Base-by-base conservation (phyloP, 306 rosid genomes). In the Adenanthera pavonina region DNA sequence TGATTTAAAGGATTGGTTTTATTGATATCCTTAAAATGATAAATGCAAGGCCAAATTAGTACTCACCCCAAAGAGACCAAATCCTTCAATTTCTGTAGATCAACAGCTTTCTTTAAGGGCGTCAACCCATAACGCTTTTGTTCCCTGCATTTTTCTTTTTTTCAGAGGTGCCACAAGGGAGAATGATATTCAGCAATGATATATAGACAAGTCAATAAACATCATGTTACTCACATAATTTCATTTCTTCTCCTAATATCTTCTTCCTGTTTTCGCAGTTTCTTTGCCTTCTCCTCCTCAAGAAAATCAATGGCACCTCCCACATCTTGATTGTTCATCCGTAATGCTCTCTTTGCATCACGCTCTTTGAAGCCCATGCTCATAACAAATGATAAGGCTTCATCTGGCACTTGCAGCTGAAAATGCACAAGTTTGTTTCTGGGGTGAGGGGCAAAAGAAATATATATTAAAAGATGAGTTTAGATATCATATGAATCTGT, bases 261-360 rank as follows among this genome's bases (percentile, higher is more conserved):
- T 12, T 95, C 97, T 88, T 88, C 92, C 74, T 19, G 51, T 68
- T 90, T 90, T 72, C 80, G 86, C 51, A 69, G 54, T 86, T 84
- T 88, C 88, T 85, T 91, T 20, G 88, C 83, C 74, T 76, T 90
- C 80, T 93, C 92, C 80, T 89, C 97, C 76, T 65, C 88, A 49
- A 95, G 98, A 83, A 95, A 95, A 89, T 93, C 94, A 87, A 95
- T 81, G 56, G 98, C 98, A 69, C 82, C 83, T 56, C 82, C 87
- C 52, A 93, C 94, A 82, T 95, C 97, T 85, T 95, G 96, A 93
- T 95, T 87, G 90, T 85, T 90, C 89, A 95, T 95, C 75, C 95
- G 81, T 79, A 95, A 70, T 62, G 99, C 97, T 82, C 96, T 89
- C 86, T 89, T 93, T 66, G 89, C 92, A 81, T 90, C 89, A 34